Percentiles rank a stretch among this genome's conserved stretches.
These are phyloP conservation scores for Fusarium sp. DNA, from an alignment of 2,329 filamentous ascomycete species.

Conservation along the genomic window DNA sequence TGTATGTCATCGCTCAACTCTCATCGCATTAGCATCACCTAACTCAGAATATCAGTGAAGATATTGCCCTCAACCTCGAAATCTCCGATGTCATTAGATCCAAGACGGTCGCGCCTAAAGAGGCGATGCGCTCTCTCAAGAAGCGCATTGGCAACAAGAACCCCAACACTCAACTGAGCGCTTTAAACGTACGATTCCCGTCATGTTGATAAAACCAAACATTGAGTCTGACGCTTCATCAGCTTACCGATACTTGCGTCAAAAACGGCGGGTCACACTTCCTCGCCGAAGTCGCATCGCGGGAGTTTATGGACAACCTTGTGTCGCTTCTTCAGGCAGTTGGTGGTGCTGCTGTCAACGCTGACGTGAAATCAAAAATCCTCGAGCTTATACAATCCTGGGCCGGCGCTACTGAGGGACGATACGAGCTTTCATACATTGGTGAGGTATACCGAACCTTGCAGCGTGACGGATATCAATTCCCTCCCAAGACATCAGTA, in stretches of 20 bases:
- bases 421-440: conserved; percentile 86
- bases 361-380: conserved; percentile 89
- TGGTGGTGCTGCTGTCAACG: conserved; percentile 78
- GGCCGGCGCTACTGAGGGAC: conserved; percentile 88
- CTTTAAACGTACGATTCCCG: conserved; percentile 76
- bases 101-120: conserved; percentile 96
- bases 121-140: conserved; percentile 97
- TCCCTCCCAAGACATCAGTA: conserved; percentile 86
- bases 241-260: conserved; percentile 97
- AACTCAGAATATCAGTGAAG: conserved; percentile 70
- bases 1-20: conserved; percentile 64
- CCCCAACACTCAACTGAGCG: conserved; percentile 93
- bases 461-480: conserved; percentile 86
- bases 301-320: conserved; percentile 98
- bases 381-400: conserved; percentile 93
- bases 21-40: conserved; percentile 32
- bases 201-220: background rate
- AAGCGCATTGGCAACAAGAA: conserved; percentile 96
- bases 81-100: conserved; percentile 98
- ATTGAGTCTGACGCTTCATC: conserved; percentile 26
- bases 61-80: conserved; percentile 96
- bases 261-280: conserved; percentile 99
- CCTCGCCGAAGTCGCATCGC: conserved; percentile 91
- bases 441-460: conserved; percentile 86
- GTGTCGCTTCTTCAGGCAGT: conserved; percentile 88